These are phyloP conservation scores for Yamadazyma diospyri DNA, from an alignment of 1,139 yeast genomes.

Conservation along the genomic window DNA sequence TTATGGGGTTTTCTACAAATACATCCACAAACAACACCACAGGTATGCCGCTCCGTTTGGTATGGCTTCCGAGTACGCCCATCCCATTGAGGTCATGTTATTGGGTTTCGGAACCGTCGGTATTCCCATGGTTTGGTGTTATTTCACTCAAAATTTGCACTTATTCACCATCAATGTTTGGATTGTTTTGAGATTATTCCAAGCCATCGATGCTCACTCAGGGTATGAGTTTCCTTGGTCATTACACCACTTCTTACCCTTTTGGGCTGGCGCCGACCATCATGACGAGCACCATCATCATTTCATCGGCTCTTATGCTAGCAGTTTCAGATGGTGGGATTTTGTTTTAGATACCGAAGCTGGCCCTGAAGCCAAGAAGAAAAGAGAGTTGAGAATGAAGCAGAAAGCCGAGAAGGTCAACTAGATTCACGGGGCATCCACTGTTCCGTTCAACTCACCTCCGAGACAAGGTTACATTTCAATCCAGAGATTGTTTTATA, in stretches of 20 bases:
- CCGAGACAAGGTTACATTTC: too few species aligned
- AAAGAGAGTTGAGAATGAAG: slow-evolving; percentile 35
- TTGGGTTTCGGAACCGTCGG: slow-evolving; percentile 49
- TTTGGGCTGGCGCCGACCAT: slow-evolving; percentile 52
- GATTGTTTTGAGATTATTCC: slow-evolving; percentile 43
- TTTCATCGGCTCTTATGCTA: slow-evolving; percentile 44
- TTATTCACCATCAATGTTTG: slow-evolving; percentile 42
- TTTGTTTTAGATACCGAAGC: slow-evolving; percentile 41
- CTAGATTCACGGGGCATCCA: too few species aligned
- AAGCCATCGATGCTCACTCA: slow-evolving; percentile 48
- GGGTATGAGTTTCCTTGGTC: slow-evolving; percentile 52
- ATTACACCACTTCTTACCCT: slow-evolving; percentile 41
- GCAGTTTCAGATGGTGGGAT: slow-evolving; percentile 49
- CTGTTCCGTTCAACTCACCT: too few species aligned
- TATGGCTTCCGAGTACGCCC: slow-evolving; percentile 48
- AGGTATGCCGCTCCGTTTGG: slow-evolving; percentile 51
- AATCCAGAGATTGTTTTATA: too few species aligned
- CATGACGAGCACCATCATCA: slow-evolving; percentile 48
- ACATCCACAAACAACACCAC: slow-evolving; percentile 48
- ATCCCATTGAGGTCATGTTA: slow-evolving; percentile 44
- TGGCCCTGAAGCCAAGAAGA: slow-evolving; percentile 40
- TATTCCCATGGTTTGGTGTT: slow-evolving; percentile 41
- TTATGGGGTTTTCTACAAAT: slow-evolving; percentile 44
- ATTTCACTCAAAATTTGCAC: slow-evolving; percentile 35
- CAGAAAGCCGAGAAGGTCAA: slow-evolving; percentile 26